A percentile compares a stretch with the other conserved stretches of the same genome.
These are phyloP conservation scores for Orbilia quercus DNA, from an alignment of 2,329 filamentous ascomycete genomes.

Conservation along the genomic window DNA sequence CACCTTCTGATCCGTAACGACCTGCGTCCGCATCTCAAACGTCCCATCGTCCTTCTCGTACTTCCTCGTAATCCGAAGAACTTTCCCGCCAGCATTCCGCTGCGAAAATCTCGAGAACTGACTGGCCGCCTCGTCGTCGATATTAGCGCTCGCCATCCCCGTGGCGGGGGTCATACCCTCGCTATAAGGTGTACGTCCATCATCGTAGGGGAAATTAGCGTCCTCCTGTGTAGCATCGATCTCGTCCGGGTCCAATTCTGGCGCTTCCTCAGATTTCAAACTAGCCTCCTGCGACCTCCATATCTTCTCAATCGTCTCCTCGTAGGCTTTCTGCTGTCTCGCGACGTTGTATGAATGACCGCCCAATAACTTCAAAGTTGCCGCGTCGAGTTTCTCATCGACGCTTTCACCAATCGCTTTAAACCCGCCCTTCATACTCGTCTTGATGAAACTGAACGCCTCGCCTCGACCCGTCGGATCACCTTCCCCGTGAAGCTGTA, in stretches of 20 bases:
- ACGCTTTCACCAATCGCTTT: slow-evolving; percentile 60
- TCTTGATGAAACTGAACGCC: slow-evolving; percentile 96
- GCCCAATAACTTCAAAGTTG: slow-evolving; percentile 65
- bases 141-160: slow-evolving; percentile 53
- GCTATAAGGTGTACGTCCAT: slow-evolving; percentile 71
- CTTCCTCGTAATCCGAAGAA: slow-evolving; percentile 78
- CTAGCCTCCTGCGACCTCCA: slow-evolving; percentile 72
- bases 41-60: slow-evolving; percentile 71
- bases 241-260: slow-evolving; percentile 59
- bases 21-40: slow-evolving; percentile 70
- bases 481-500: slow-evolving; percentile 91
- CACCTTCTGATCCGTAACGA: slow-evolving; percentile 82
- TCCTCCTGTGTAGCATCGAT: slow-evolving; percentile 58
- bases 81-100: slow-evolving; percentile 75
- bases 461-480: slow-evolving; percentile 93
- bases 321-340: slow-evolving; percentile 90
- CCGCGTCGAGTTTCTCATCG: slow-evolving; percentile 61
- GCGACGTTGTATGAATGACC: slow-evolving; percentile 98
- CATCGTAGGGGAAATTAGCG: slow-evolving; percentile 62
- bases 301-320: slow-evolving; percentile 88
- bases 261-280: slow-evolving; percentile 59
- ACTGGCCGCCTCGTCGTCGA: slow-evolving; percentile 79
- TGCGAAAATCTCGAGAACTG: slow-evolving; percentile 79
- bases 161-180: slow-evolving; percentile 72
- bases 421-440: slow-evolving; percentile 96